A percentile compares a stretch with the other conserved stretches of the same genome.
Conservation (phyloP, 306 rosid genomes). For the Benincasa hispida region DNA sequence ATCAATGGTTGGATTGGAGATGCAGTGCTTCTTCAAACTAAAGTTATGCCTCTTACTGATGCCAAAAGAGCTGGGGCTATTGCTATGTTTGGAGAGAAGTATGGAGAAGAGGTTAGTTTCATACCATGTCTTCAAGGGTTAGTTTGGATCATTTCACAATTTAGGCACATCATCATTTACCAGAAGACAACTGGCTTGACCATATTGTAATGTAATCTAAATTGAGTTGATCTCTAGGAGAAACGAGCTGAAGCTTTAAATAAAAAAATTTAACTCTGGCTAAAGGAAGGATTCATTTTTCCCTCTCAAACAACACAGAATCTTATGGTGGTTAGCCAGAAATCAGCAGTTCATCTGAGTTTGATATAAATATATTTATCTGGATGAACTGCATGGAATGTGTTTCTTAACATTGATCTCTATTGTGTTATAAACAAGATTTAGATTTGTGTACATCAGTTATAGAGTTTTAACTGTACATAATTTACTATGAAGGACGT, state of each 20-base stretch:
- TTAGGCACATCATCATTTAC: not conserved
- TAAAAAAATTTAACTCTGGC: not conserved
- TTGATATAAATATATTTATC: not conserved
- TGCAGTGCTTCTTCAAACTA: constrained; percentile 62
- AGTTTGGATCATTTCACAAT: not conserved
- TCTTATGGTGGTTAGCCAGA: not conserved
- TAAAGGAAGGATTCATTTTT: not conserved
- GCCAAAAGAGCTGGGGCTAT: constrained; percentile 90
- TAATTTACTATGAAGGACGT: not conserved
- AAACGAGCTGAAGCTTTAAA: not conserved
- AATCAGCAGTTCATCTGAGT: not conserved
- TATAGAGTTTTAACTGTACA: not conserved
- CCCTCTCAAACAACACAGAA: not conserved
- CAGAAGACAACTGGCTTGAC: not conserved
- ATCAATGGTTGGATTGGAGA: constrained; percentile 75
- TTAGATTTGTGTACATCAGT: not conserved
- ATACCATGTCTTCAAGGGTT: not conserved
- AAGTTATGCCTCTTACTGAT: constrained; percentile 74
- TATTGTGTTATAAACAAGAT: not conserved
- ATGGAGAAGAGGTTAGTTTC: constrained; percentile 67
- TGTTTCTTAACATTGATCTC: not conserved
- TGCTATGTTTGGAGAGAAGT: constrained; percentile 96
- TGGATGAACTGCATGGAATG: not conserved
- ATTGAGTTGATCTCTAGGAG: not conserved
- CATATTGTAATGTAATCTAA: not conserved